Evolutionary conservation across 805 yeast genomes (phyloP), one percentile per base, ranked within the genome.

Genomic region (Dipodascus geniculatus): DNA sequence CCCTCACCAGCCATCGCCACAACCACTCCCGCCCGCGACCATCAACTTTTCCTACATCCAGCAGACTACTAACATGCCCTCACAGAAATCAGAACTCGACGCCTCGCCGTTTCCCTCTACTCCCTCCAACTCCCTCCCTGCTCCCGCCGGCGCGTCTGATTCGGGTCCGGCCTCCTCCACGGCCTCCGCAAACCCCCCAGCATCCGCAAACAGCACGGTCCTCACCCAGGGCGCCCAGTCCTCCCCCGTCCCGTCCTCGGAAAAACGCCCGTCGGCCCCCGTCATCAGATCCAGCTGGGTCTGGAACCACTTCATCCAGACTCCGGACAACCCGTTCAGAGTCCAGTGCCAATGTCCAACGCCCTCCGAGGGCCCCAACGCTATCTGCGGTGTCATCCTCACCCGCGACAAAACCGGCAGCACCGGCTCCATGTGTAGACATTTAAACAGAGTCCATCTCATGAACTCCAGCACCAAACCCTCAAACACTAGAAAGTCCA

Each of bases 281-380:
- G 44, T 38, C 20, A 38, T 38, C 14, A 38, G 44, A 38, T 38
- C 44, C 4, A 47, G 49, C 28, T 47, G 49, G 49, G 49, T 47
- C 11, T 47, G 49, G 49, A 22, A 22, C 17, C 31, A 47, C 49
- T 47, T 47, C 19, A 23, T 22, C 14, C 31, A 22, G 9, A 23
- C n/a, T 3, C 31, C 24, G 3, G 49, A 22, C 9, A 47, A 47
- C n/a, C 49, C 49, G 3, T 22, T 22, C 49, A 47, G 49, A 47
- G 49, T 47, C 23, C 24, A 47, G n/a, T 47, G 49, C 31, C 24
- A 22, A 14, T 22, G 31, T 14, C 49, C 49, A 4, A 47, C 28
- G 23, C 24, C 24, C 19, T 11, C 49, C 11, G 49, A 47, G 16
- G 49, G 49, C n/a, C 31, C 49, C 4, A 23, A 23, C 19, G 49